phyloP scores from a whole-genome alignment of 2,329 filamentous ascomycete genomes.

The Arachnomyces sp. region DNA sequence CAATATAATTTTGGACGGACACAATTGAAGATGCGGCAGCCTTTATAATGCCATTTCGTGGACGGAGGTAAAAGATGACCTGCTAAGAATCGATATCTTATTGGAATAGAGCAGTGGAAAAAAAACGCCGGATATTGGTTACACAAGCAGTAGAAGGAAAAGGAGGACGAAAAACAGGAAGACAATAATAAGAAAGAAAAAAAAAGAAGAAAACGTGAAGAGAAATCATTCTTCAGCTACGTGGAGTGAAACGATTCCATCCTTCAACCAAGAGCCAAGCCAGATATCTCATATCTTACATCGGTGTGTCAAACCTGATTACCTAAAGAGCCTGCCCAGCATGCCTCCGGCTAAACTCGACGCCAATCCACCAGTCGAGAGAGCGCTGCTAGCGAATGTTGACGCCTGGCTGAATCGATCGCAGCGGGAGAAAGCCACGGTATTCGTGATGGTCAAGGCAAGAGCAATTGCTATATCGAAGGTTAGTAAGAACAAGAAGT shows the following conservation, averaged over 20 bases:
- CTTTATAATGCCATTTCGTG: no score
- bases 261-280: conserved; percentile 3
- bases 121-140: no score
- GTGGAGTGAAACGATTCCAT: conserved; percentile 2
- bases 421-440: conserved; percentile 44
- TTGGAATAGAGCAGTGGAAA: no score
- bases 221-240: conserved; percentile 6
- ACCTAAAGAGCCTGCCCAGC: conserved; percentile 48
- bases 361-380: conserved; percentile 45
- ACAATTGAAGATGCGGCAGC: no score
- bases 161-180: background rate
- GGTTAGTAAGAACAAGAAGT: background rate
- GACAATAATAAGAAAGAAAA: conserved; percentile 5
- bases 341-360: conserved; percentile 49
- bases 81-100: background rate
- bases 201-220: background rate
- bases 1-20: no score
- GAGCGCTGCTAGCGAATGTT: conserved; percentile 48
- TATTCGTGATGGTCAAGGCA: conserved; percentile 45
- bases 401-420: conserved; percentile 52
- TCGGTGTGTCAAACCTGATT: conserved; percentile 1
- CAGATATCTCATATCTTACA: conserved; percentile 6
- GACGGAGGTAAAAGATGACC: no score
- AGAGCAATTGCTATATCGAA: conserved; percentile 38
- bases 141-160: background rate